phyloP scores from a whole-genome alignment of 306 rosid species.

The Mucuna pruriens region DNA sequence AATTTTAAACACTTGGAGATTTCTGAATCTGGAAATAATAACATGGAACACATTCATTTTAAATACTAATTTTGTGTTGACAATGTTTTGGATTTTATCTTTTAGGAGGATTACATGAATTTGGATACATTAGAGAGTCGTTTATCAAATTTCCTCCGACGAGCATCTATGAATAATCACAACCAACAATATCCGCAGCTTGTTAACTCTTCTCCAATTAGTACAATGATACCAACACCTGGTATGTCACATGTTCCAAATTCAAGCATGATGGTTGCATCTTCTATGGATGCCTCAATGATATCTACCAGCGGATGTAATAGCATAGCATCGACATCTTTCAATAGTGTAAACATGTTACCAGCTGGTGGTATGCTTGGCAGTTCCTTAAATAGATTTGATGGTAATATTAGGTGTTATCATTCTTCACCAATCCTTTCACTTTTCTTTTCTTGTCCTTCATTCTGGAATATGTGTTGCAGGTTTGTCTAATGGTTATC shows the following conservation, averaged over 20 bases:
- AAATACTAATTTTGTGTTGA: neutral
- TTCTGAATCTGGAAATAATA: constrained; percentile 31
- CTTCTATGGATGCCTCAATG: constrained; percentile 71
- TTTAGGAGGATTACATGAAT: constrained; percentile 91
- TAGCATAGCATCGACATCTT: constrained; percentile 55
- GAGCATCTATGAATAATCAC: constrained; percentile 52
- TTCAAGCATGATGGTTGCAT: constrained; percentile 68
- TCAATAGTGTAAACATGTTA: constrained; percentile 71
- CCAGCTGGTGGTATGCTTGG: constrained; percentile 66
- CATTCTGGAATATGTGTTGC: constrained; percentile 42
- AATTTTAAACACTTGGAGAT: neutral
- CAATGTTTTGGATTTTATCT: constrained; percentile 39
- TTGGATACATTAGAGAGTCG: constrained; percentile 78
- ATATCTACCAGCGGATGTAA: constrained; percentile 58
- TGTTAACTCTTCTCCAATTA: constrained; percentile 67
- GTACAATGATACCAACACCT: constrained; percentile 97
- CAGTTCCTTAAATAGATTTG: constrained; percentile 65
- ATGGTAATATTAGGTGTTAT: constrained; percentile 54
- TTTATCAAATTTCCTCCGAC: constrained; percentile 53
- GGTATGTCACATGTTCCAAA: constrained; percentile 80
- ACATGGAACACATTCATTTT: neutral
- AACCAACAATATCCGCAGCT: constrained; percentile 69
- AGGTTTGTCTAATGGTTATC: constrained; percentile 88
- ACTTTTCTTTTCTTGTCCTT: constrained; percentile 38
- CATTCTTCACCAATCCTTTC: constrained; percentile 6